A percentile compares a stretch with the other conserved stretches of the same genome.
Evolutionary conservation across 2,329 filamentous ascomycete species (phyloP).

Genomic region (Lecanicillium sp.): DNA sequence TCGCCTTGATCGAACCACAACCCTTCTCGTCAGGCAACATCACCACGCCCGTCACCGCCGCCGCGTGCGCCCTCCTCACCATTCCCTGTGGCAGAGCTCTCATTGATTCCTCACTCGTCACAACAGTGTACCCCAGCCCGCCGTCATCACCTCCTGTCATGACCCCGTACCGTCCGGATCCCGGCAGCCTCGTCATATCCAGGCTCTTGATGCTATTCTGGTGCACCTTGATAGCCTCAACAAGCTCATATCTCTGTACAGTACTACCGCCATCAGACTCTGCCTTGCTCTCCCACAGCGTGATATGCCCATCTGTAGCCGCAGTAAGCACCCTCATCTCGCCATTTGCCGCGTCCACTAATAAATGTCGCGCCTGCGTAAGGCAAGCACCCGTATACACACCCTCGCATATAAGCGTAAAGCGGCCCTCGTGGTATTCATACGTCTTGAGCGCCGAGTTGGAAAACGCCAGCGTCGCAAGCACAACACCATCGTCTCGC

Average conservation of each 20-base stretch:
- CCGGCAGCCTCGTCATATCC: constrained; percentile 28
- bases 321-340: constrained; percentile 50
- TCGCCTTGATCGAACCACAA: constrained; percentile 20
- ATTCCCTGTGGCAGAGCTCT: constrained; percentile 13
- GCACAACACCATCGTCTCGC: constrained; percentile 28
- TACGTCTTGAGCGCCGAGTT: constrained; percentile 70
- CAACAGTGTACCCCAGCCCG: constrained; percentile 52
- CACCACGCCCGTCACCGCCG: constrained; percentile 55
- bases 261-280: not conserved
- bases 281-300: constrained; percentile 41
- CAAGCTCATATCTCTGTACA: constrained; percentile 17
- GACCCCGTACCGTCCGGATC: constrained; percentile 33
- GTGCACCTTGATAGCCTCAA: constrained; percentile 47
- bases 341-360: constrained; percentile 11
- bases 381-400: constrained; percentile 67
- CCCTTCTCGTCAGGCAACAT: constrained; percentile 20
- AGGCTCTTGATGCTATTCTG: constrained; percentile 73
- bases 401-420: constrained; percentile 42
- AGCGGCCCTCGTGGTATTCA: constrained; percentile 34
- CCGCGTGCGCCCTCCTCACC: constrained; percentile 57
- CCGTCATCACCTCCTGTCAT: constrained; percentile 86
- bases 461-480: constrained; percentile 69
- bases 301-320: constrained; percentile 73
- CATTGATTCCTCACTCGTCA: constrained; percentile 13
- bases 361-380: constrained; percentile 51